phyloP scores from a whole-genome alignment of 169 alveolate genomes.

The Hepatocystis sp. region DNA sequence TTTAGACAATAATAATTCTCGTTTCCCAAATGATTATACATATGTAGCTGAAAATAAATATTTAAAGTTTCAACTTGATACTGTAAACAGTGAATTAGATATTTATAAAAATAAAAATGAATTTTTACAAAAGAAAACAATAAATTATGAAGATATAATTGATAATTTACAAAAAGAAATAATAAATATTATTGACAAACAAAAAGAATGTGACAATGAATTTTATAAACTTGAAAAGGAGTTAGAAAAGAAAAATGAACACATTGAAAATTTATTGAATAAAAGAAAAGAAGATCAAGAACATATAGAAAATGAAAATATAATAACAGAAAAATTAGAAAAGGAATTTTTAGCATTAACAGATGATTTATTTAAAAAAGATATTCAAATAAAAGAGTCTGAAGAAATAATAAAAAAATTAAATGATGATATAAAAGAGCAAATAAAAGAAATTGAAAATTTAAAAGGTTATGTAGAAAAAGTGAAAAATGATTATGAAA shows the following conservation, averaged over 20 bases:
- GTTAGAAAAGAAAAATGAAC: slow-evolving; percentile 33
- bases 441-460: slow-evolving; percentile 52
- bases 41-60: slow-evolving; percentile 52
- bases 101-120: slow-evolving; percentile 59
- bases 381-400: slow-evolving; percentile 26
- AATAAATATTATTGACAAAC: slow-evolving; percentile 46
- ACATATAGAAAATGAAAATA: slow-evolving; percentile 27
- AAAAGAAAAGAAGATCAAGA: slow-evolving; percentile 58
- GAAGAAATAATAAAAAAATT: slow-evolving; percentile 41
- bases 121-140: slow-evolving; percentile 41
- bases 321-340: slow-evolving; percentile 37
- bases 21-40: slow-evolving; percentile 19
- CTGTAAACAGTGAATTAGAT: slow-evolving; percentile 39
- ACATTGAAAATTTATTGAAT: slow-evolving; percentile 36
- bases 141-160: slow-evolving; percentile 64
- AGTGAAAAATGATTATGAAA: slow-evolving; percentile 38
- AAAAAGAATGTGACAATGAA: slow-evolving; percentile 64
- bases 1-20: too few relatives aligned
- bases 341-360: slow-evolving; percentile 55
- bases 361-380: slow-evolving; percentile 70
- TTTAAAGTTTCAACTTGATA: slow-evolving; percentile 39
- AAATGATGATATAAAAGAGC: slow-evolving; percentile 49
- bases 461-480: slow-evolving; percentile 19
- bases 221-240: slow-evolving; percentile 52
- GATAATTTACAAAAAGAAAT: slow-evolving; percentile 52